Percentiles rank a stretch among this genome's conserved stretches.
These are phyloP conservation scores for Raphanus hybrid DNA, from an alignment of 441 rosid species.

Conservation along the genomic window DNA sequence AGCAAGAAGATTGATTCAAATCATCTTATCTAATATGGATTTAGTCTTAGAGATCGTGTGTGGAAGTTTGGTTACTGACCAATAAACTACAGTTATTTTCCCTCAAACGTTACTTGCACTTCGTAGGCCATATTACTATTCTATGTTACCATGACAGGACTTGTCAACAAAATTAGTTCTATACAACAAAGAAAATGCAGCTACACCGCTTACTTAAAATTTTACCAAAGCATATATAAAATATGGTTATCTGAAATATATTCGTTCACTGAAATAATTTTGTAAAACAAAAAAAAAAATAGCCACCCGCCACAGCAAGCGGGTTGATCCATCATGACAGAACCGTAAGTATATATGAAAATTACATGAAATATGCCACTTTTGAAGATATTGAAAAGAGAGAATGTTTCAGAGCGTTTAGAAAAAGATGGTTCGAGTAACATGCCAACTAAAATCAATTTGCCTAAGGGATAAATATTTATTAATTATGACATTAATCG, in stretches of 20 bases:
- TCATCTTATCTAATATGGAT: constrained; percentile 20
- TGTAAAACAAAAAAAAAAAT: not conserved
- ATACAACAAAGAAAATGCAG: not conserved
- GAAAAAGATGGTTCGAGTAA: not conserved
- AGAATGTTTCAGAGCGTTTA: not conserved
- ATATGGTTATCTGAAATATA: not conserved
- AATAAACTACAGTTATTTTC: not conserved
- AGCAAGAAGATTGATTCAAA: constrained; percentile 26
- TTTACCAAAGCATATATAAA: not conserved
- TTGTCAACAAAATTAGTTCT: constrained; percentile 15
- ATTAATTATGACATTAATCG: not conserved
- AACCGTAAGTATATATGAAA: not conserved
- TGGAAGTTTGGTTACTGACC: constrained; percentile 33
- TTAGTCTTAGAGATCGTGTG: constrained; percentile 30
- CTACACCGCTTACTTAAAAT: not conserved
- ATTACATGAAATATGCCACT: not conserved
- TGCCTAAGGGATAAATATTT: not conserved
- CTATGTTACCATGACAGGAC: constrained; percentile 11
- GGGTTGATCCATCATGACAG: not conserved
- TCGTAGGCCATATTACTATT: not conserved
- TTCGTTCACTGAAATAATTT: not conserved
- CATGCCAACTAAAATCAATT: not conserved
- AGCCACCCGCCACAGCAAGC: not conserved
- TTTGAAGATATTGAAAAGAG: not conserved
- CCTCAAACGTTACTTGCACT: constrained; percentile 30